Evolutionary conservation across 2,329 filamentous ascomycete species (phyloP).

Genomic region (Xylaria sp.): DNA sequence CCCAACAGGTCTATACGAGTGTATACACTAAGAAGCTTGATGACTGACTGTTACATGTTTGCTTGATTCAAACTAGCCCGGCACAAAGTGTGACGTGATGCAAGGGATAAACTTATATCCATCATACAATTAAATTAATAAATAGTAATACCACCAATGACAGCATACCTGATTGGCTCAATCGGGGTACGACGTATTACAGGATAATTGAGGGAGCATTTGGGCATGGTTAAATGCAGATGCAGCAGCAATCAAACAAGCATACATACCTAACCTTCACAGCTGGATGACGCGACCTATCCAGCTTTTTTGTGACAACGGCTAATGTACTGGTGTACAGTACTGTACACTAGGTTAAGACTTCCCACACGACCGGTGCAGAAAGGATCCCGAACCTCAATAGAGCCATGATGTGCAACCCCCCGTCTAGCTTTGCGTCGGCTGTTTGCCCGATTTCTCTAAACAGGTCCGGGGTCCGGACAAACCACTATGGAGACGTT

Average conservation of each 20-base stretch:
- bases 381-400: constrained; percentile 2
- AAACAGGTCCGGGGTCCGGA: constrained; percentile 22
- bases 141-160: neutral
- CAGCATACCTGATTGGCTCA: constrained; percentile 14
- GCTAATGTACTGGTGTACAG: neutral
- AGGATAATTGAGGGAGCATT: constrained; percentile 4
- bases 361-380: constrained; percentile 10
- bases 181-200: constrained; percentile 12
- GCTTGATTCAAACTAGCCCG: constrained; percentile 14
- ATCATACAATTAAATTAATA: constrained; percentile 11
- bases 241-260: constrained; percentile 26
- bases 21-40: constrained; percentile 2
- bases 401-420: constrained; percentile 4
- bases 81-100: constrained; percentile 9
- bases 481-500: constrained; percentile 18
- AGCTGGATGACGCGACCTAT: neutral
- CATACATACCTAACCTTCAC: constrained; percentile 3
- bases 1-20: neutral
- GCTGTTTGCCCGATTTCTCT: constrained; percentile 28
- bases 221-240: constrained; percentile 30
- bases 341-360: neutral
- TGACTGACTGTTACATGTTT: constrained; percentile 3
- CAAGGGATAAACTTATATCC: neutral
- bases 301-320: neutral
- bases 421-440: constrained; percentile 17